Evolutionary conservation across 805 yeast species (phyloP).

Genomic region (Wickerhamiella brachini): DNA sequence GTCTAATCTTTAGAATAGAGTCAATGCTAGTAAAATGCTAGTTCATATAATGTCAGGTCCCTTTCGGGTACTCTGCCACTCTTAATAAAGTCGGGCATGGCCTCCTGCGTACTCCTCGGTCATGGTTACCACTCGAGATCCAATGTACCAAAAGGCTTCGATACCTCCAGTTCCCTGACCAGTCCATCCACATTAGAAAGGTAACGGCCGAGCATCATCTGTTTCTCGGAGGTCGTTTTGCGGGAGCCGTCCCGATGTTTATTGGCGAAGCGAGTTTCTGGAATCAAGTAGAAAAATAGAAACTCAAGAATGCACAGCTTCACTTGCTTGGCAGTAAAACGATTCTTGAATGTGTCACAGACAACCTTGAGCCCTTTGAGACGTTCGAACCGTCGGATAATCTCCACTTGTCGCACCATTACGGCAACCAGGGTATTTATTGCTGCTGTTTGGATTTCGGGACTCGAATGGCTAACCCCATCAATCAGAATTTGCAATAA

Average conservation of each 20-base stretch:
- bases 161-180: conserved; percentile 32
- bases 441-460: conserved; percentile 26
- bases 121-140: conserved; percentile 35
- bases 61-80: no score
- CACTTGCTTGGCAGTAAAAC: conserved; percentile 34
- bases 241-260: conserved; percentile 20
- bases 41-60: no score
- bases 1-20: not conserved
- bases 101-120: no score
- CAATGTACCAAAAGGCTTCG: conserved; percentile 38
- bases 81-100: no score
- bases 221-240: conserved; percentile 33
- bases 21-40: not conserved
- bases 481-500: conserved; percentile 5
- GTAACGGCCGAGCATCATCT: conserved; percentile 29
- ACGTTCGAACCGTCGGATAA: conserved; percentile 44
- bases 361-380: conserved; percentile 41
- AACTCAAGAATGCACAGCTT: conserved; percentile 57
- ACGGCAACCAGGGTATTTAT: conserved; percentile 46
- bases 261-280: conserved; percentile 32
- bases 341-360: conserved; percentile 32
- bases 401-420: conserved; percentile 42
- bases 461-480: conserved; percentile 6
- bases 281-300: conserved; percentile 51
- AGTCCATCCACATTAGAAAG: conserved; percentile 34